Evolutionary conservation across 306 rosid genomes (phyloP).

Genomic region (Rosa multiflora): DNA sequence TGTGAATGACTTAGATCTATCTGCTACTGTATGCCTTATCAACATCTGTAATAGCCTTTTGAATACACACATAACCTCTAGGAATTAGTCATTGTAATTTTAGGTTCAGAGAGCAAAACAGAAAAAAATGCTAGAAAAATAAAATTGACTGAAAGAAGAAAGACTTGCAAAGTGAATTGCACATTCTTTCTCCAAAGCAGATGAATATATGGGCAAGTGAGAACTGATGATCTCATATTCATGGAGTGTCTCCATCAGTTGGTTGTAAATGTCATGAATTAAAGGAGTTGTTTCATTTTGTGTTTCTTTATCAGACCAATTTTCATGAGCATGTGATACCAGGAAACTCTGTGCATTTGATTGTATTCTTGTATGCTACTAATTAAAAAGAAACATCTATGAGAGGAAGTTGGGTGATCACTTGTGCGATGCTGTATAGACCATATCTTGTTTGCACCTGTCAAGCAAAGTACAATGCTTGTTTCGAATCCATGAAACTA

Average conservation of each 20-base stretch:
- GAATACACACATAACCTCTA: not conserved
- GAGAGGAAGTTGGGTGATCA: not conserved
- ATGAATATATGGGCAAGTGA: conserved; percentile 35
- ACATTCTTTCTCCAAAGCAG: conserved; percentile 35
- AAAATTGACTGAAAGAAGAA: not conserved
- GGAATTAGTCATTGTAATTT: conserved; percentile 6
- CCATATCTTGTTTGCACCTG: conserved; percentile 38
- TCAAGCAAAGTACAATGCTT: conserved; percentile 27
- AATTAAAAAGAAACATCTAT: not conserved
- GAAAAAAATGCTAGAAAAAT: not conserved
- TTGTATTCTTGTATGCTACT: not conserved
- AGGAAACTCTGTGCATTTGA: not conserved
- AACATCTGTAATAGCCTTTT: conserved; percentile 35
- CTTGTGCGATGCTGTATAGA: not conserved
- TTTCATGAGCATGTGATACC: conserved; percentile 21
- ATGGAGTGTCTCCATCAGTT: conserved; percentile 22
- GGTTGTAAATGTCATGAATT: conserved; percentile 28
- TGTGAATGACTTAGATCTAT: not conserved
- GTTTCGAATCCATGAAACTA: conserved; percentile 33
- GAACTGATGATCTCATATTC: conserved; percentile 33
- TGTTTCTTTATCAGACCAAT: conserved; percentile 21
- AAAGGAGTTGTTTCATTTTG: conserved; percentile 29
- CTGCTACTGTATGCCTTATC: conserved; percentile 12
- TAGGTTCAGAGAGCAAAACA: conserved; percentile 1
- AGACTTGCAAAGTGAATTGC: not conserved